Conservation (phyloP, 2,329 filamentous ascomycete genomes). For the Aspergillus sclerotialis region DNA sequence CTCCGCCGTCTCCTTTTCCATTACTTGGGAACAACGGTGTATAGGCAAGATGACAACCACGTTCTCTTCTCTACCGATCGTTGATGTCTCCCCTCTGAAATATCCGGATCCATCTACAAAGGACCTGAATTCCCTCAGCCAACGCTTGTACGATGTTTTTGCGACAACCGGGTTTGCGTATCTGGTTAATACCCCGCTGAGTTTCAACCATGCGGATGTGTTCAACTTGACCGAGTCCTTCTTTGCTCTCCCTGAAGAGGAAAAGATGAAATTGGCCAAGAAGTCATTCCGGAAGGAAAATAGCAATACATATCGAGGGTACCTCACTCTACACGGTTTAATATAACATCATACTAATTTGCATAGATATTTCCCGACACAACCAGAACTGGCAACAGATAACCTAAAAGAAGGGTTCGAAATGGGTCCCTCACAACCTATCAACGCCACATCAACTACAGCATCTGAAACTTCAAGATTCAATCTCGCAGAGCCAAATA, state of each 20-base stretch:
- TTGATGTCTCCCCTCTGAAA: slow-evolving; percentile 33
- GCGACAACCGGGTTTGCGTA: slow-evolving; percentile 43
- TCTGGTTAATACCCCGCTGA: slow-evolving; percentile 36
- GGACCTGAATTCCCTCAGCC: slow-evolving; percentile 25
- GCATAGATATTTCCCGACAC: slow-evolving; percentile 39
- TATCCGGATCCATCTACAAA: slow-evolving; percentile 13
- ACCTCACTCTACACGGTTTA: slow-evolving; percentile 4
- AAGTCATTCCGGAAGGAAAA: slow-evolving; percentile 34
- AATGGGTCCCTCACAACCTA: slow-evolving; percentile 26
- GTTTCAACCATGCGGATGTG: slow-evolving; percentile 36
- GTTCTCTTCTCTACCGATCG: slow-evolving; percentile 37
- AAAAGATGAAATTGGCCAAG: slow-evolving; percentile 39
- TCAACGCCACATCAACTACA: slow-evolving; percentile 3
- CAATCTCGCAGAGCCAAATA: slow-evolving; percentile 35
- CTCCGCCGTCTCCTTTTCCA: no score
- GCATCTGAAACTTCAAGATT: slow-evolving; percentile 17
- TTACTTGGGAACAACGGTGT: no score
- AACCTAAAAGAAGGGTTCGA: slow-evolving; percentile 45
- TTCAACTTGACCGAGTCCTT: slow-evolving; percentile 35
- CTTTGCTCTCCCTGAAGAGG: slow-evolving; percentile 28
- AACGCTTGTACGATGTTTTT: slow-evolving; percentile 36
- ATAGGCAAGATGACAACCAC: slow-evolving; percentile 34
- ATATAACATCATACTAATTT: no score
- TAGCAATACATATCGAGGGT: slow-evolving; percentile 40
- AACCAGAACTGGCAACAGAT: slow-evolving; percentile 29